Evolutionary conservation across 352 stramenopile species (phyloP).

Genomic region (Blastocystis sp.): DNA sequence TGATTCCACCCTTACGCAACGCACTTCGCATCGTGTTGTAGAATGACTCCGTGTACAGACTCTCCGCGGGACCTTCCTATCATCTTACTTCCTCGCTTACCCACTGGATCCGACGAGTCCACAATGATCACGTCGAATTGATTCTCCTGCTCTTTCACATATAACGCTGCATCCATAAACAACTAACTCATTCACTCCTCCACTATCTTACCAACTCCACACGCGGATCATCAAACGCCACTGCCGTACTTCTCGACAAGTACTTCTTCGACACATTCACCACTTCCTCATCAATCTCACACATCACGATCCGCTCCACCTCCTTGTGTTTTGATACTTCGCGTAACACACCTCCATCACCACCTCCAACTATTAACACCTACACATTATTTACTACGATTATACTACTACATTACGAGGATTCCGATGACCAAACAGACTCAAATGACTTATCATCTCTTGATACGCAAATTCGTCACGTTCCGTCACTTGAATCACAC

Average conservation of each 20-base stretch:
- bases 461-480: slow-evolving; percentile 96
- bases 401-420: slow-evolving; percentile 74
- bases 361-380: slow-evolving; percentile 89
- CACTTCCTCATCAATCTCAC: slow-evolving; percentile 95
- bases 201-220: slow-evolving; percentile 70
- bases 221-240: slow-evolving; percentile 84
- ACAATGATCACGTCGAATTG: slow-evolving; percentile 91
- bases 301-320: slow-evolving; percentile 82
- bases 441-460: slow-evolving; percentile 97
- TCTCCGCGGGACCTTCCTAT: slow-evolving; percentile 72
- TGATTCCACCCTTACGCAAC: slow-evolving; percentile 67
- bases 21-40: slow-evolving; percentile 82
- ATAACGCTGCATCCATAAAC: slow-evolving; percentile 77
- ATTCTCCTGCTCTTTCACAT: slow-evolving; percentile 65
- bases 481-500: slow-evolving; percentile 95
- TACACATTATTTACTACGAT: background rate
- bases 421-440: slow-evolving; percentile 83
- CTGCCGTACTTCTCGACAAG: slow-evolving; percentile 75
- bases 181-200: background rate
- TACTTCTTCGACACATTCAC: slow-evolving; percentile 85
- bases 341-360: slow-evolving; percentile 88
- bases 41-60: slow-evolving; percentile 84
- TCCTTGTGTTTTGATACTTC: slow-evolving; percentile 82
- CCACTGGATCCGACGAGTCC: slow-evolving; percentile 85
- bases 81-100: slow-evolving; percentile 17